phyloP scores from a whole-genome alignment of 2,329 filamentous ascomycete species.

The Trematosphaeria pertusa region DNA sequence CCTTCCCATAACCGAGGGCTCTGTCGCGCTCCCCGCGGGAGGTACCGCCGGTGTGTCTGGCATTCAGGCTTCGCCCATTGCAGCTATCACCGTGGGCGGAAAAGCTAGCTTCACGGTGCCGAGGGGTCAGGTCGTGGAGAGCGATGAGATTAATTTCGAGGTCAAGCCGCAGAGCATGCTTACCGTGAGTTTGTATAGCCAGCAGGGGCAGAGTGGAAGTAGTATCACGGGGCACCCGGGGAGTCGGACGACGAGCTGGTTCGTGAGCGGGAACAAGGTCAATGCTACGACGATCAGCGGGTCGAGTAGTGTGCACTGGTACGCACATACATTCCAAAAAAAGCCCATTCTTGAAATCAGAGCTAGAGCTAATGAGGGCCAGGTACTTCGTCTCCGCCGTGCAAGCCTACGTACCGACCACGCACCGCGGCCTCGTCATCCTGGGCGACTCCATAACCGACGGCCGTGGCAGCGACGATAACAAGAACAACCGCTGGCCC shows the following conservation, averaged over 20 bases:
- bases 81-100: slow-evolving; percentile 64
- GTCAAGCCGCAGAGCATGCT: slow-evolving; percentile 56
- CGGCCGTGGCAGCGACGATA: slow-evolving; percentile 65
- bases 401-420: slow-evolving; percentile 57
- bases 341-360: background rate
- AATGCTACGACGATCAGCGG: slow-evolving; percentile 55
- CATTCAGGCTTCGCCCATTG: slow-evolving; percentile 60
- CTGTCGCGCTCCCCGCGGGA: slow-evolving; percentile 60
- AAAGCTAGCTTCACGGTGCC: slow-evolving; percentile 59
- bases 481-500: slow-evolving; percentile 63
- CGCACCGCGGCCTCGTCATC: slow-evolving; percentile 57
- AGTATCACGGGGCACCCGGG: slow-evolving; percentile 69
- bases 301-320: slow-evolving; percentile 51
- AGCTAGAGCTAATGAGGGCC: slow-evolving; percentile 49
- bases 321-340: background rate
- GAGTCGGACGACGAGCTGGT: slow-evolving; percentile 67
- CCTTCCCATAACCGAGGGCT: slow-evolving; percentile 63
- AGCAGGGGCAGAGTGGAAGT: slow-evolving; percentile 60
- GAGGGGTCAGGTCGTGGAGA: slow-evolving; percentile 62
- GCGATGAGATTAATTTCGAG: slow-evolving; percentile 64
- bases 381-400: slow-evolving; percentile 66
- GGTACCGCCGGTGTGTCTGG: slow-evolving; percentile 59
- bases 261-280: slow-evolving; percentile 63
- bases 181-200: slow-evolving; percentile 64
- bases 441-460: slow-evolving; percentile 72